Evolutionary conservation across 495 filamentous ascomycete species (phyloP).

Genomic region (Penicillium macrosclerotiorum): DNA sequence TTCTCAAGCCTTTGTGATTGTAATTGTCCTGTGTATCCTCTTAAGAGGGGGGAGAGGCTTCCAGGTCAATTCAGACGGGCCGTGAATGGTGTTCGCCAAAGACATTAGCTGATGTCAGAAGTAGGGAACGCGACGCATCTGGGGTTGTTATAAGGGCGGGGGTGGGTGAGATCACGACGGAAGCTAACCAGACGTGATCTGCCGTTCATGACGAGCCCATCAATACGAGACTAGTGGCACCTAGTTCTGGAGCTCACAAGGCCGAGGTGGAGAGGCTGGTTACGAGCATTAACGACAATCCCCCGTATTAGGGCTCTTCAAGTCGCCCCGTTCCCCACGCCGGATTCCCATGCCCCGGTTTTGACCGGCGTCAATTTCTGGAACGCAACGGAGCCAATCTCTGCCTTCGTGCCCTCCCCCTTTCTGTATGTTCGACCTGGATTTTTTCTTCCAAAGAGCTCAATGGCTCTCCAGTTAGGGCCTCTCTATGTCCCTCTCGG

Average conservation of each 20-base stretch:
- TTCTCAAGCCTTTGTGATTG: too few relatives aligned
- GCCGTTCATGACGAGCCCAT: constrained; percentile 19
- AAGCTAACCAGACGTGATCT: constrained; percentile 27
- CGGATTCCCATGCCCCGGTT: constrained; percentile 7
- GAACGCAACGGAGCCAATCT: too few relatives aligned
- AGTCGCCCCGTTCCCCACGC: constrained; percentile 8
- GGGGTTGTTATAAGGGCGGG: constrained; percentile 8
- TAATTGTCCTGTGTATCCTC: too few relatives aligned
- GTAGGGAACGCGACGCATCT: background rate
- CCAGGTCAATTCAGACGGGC: too few relatives aligned
- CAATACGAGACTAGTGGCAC: background rate
- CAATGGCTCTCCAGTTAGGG: too few relatives aligned
- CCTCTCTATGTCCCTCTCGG: too few relatives aligned
- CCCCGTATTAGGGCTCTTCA: constrained; percentile 1
- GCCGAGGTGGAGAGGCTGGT: constrained; percentile 3
- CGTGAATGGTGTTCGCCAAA: too few relatives aligned
- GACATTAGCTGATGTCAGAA: background rate
- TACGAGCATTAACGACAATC: constrained; percentile 2
- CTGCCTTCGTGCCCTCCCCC: too few relatives aligned
- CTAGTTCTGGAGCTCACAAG: background rate
- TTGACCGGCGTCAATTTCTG: constrained; percentile 1
- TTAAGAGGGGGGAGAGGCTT: too few relatives aligned
- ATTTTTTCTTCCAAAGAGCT: too few relatives aligned
- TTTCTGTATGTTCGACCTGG: too few relatives aligned
- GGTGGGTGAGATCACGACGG: constrained; percentile 23